phyloP scores from a whole-genome alignment of 2,329 filamentous ascomycete genomes.

The Trichoderma sp. region DNA sequence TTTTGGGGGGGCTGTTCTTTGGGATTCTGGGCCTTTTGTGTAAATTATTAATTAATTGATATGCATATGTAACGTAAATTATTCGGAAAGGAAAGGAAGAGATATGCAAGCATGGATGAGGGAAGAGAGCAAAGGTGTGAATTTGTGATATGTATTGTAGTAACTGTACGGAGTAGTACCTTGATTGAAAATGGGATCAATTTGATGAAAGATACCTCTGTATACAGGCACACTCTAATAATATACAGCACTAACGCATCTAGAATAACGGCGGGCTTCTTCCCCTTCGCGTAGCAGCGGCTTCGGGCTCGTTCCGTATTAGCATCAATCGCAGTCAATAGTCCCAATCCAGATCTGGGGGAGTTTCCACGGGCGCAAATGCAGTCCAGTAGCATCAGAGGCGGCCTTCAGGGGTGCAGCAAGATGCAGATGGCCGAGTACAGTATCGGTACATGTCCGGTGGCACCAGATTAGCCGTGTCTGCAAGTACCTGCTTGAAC shows the following conservation, averaged over 20 bases:
- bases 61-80: not conserved
- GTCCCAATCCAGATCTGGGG: not conserved
- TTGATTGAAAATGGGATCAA: not conserved
- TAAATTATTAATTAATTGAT: not conserved
- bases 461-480: not conserved
- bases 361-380: not conserved
- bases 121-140: not conserved
- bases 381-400: not conserved
- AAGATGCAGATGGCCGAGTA: not conserved
- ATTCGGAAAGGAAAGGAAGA: not conserved
- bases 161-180: too few relatives aligned
- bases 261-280: not conserved
- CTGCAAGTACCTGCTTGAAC: not conserved
- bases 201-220: not conserved
- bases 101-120: not conserved
- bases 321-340: not conserved
- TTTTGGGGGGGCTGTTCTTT: not conserved
- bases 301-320: constrained; percentile 6
- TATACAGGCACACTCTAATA: not conserved
- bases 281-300: not conserved
- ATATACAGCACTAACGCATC: not conserved
- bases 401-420: not conserved
- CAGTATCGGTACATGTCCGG: not conserved
- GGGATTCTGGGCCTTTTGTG: not conserved
- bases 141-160: not conserved